Evolutionary conservation across 352 stramenopile species (phyloP).

Genomic region (Phytopythium kandeliae): DNA sequence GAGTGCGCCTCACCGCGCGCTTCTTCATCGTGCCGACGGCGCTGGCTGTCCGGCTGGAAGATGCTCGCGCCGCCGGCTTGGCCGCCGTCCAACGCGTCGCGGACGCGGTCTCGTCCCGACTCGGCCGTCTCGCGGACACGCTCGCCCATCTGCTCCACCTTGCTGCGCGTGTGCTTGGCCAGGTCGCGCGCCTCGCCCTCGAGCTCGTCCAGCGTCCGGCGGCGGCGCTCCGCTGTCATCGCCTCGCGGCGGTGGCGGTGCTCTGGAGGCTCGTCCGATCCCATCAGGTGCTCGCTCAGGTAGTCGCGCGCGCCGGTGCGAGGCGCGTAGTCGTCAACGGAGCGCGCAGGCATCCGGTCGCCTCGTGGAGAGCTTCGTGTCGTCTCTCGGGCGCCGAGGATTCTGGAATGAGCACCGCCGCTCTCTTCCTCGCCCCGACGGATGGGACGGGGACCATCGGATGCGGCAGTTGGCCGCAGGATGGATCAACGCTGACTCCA

Average conservation of each 20-base stretch:
- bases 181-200: constrained; percentile 36
- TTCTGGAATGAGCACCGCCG: too few species aligned
- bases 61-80: too few species aligned
- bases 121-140: constrained; percentile 24
- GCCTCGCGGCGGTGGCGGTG: not conserved
- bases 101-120: not conserved
- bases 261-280: not conserved
- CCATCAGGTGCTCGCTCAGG: not conserved
- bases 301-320: constrained; percentile 5
- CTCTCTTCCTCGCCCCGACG: too few species aligned
- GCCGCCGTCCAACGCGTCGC: constrained; percentile 1
- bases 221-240: constrained; percentile 7
- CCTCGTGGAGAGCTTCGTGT: too few species aligned
- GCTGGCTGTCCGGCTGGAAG: not conserved
- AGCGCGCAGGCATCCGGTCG: constrained; percentile 13
- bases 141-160: constrained; percentile 41
- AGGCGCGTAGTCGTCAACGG: constrained; percentile 11
- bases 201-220: constrained; percentile 29
- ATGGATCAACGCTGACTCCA: too few species aligned
- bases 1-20: constrained; percentile 20
- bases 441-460: too few species aligned
- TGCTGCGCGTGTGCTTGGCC: constrained; percentile 35
- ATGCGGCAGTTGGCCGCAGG: too few species aligned
- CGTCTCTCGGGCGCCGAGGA: too few species aligned
- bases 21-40: constrained; percentile 6